These are phyloP conservation scores for Flaveria ramosissima DNA, from an alignment of 129 eudicot species.

Conservation along the genomic window DNA sequence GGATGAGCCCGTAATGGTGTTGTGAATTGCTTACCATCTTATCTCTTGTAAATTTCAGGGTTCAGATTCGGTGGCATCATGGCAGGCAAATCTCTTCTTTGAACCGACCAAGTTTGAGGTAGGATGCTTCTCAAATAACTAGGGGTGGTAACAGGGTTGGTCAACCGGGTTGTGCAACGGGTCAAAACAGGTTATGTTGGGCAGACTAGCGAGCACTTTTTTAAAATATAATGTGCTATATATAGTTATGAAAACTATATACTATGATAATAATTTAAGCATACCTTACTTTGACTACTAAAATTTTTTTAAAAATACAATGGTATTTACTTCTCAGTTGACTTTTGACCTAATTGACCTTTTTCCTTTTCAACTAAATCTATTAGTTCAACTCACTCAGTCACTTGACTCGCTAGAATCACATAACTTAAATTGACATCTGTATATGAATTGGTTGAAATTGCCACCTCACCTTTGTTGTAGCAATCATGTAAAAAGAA, in stretches of 20 bases:
- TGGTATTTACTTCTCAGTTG: not conserved
- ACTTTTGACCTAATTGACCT: not conserved
- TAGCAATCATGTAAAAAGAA: not conserved
- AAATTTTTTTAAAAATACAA: not conserved
- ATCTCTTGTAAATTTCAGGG: constrained; percentile 49
- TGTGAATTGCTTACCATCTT: constrained; percentile 16
- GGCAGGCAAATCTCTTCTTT: constrained; percentile 92
- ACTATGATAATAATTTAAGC: not conserved
- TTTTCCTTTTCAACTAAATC: not conserved
- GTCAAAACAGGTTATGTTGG: not conserved
- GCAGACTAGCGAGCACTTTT: not conserved
- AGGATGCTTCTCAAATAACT: constrained; percentile 19
- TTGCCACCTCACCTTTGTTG: constrained; percentile 11
- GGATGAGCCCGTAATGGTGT: not conserved
- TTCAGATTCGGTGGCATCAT: constrained; percentile 75
- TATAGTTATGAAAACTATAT: not conserved
- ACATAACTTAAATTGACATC: not conserved
- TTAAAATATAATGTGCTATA: not conserved
- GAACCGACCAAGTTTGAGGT: constrained; percentile 86
- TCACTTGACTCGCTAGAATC: not conserved
- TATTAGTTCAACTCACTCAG: not conserved
- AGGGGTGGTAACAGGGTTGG: not conserved
- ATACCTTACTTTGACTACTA: not conserved
- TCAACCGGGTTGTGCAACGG: not conserved
- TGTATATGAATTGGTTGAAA: not conserved